Conservation (phyloP, 2,329 filamentous ascomycete species). For the Hymenoscyphus linearis region DNA sequence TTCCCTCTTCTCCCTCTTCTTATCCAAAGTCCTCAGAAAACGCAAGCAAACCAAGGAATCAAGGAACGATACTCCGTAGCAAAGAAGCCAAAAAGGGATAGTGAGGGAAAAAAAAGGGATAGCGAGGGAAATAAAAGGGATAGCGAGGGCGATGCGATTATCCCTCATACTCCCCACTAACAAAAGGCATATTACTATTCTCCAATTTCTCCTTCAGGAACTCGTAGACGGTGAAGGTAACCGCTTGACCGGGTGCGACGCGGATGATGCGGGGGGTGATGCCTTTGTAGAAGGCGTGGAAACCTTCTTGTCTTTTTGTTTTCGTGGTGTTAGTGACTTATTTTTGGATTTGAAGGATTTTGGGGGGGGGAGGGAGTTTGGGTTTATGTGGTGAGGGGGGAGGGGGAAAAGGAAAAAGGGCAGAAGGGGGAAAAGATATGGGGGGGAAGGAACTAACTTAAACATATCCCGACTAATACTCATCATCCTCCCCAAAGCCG, state of each 20-base stretch:
- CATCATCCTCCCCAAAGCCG: constrained; percentile 72
- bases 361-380: neutral
- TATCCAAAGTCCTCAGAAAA: no score
- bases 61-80: no score
- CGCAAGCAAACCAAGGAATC: no score
- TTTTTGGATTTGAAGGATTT: neutral
- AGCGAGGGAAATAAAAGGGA: neutral
- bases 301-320: constrained; percentile 70
- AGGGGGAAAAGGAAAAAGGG: neutral
- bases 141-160: constrained; percentile 32
- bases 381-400: neutral
- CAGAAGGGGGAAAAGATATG: neutral
- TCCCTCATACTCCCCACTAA: constrained; percentile 63
- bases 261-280: constrained; percentile 97
- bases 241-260: constrained; percentile 89
- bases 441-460: constrained; percentile 45
- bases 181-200: constrained; percentile 51
- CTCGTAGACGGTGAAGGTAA: constrained; percentile 73
- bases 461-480: constrained; percentile 80
- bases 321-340: neutral
- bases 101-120: neutral
- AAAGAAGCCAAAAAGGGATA: no score
- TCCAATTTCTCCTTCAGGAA: constrained; percentile 69
- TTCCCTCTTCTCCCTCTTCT: no score
- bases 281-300: constrained; percentile 96